Conservation (phyloP, 768 basidiomycete genomes). For the Dictyophora rubrovolvata region DNA sequence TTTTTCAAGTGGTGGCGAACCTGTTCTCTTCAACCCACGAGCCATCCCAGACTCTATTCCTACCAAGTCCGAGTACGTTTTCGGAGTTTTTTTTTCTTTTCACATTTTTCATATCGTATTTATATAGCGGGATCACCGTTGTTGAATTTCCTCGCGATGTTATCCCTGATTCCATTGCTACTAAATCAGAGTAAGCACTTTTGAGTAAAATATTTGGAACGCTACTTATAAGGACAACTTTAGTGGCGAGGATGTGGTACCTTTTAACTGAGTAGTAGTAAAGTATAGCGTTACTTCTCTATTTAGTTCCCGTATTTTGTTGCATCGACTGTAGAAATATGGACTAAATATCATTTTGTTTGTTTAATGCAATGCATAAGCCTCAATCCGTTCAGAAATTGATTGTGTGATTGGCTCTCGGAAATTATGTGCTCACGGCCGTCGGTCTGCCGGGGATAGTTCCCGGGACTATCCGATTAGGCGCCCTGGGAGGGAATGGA, state of each 20-base stretch:
- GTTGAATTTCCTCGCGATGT: not conserved
- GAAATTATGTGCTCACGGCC: not conserved
- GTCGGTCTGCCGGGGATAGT: not conserved
- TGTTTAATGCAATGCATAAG: not conserved
- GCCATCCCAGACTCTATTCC: not conserved
- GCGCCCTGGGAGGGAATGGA: conserved; percentile 21
- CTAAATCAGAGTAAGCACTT: not conserved
- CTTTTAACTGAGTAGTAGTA: not conserved
- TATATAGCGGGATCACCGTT: not conserved
- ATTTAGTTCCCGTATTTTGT: not conserved
- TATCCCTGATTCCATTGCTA: conserved; percentile 1
- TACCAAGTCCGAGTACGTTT: not conserved
- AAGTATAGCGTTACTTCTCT: not conserved
- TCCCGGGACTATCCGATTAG: conserved; percentile 11
- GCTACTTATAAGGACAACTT: not conserved
- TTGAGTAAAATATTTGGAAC: not conserved
- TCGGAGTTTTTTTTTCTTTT: not conserved
- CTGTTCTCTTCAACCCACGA: not conserved
- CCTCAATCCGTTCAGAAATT: not conserved
- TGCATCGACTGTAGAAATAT: not conserved
- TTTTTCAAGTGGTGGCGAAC: not conserved
- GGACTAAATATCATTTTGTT: not conserved
- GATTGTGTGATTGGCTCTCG: too few species aligned
- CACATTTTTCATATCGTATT: not conserved
- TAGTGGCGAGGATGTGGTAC: not conserved